Conservation (phyloP, 1,284 basidiomycete genomes). For the Heliocybe sulcata region DNA sequence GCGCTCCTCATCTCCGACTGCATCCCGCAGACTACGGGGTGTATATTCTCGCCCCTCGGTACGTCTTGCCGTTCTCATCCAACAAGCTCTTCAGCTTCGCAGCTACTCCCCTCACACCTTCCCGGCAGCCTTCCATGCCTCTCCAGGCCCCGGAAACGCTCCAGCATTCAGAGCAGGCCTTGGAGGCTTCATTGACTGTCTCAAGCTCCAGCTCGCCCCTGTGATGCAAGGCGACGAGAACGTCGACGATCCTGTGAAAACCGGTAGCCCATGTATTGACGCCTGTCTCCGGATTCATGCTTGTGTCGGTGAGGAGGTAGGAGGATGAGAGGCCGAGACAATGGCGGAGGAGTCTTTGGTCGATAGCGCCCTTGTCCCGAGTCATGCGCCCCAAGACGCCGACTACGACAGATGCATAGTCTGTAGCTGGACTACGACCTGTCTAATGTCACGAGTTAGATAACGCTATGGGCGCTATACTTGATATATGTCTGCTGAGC, state of each 20-base stretch:
- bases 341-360: constrained; percentile 56
- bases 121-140: constrained; percentile 52
- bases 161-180: constrained; percentile 80
- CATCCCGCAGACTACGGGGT: constrained; percentile 33
- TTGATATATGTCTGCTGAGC: neutral
- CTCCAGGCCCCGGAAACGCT: constrained; percentile 60
- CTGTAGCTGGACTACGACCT: constrained; percentile 26
- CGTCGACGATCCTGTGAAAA: constrained; percentile 60
- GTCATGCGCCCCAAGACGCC: constrained; percentile 45
- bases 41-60: constrained; percentile 56
- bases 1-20: neutral
- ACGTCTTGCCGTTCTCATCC: constrained; percentile 62
- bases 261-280: constrained; percentile 56
- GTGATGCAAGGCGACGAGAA: constrained; percentile 59
- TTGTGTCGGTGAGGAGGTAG: constrained; percentile 66
- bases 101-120: constrained; percentile 52
- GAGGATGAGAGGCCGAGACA: constrained; percentile 66
- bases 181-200: constrained; percentile 63
- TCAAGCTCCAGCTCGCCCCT: constrained; percentile 60
- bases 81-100: constrained; percentile 55
- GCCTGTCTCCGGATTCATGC: constrained; percentile 51
- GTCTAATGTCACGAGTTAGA: neutral
- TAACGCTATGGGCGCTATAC: neutral
- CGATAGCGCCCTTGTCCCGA: constrained; percentile 35
- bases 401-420: constrained; percentile 55